A percentile compares a stretch with the other conserved stretches of the same genome.
Conservation (phyloP, 768 basidiomycete genomes). For the Mycena amicta region DNA sequence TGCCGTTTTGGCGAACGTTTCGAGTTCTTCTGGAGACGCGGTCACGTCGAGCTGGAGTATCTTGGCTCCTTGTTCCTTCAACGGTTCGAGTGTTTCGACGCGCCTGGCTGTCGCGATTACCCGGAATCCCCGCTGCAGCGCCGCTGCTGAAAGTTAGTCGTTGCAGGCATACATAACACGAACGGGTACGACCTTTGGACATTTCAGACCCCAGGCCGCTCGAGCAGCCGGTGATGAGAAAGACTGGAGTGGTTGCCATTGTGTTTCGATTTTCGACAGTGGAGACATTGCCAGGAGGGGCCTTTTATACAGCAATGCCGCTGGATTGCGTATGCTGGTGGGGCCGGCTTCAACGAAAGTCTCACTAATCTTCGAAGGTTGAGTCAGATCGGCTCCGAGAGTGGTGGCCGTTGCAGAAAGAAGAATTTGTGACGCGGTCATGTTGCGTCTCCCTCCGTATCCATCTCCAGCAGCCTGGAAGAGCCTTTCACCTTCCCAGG, state of each 20-base stretch:
- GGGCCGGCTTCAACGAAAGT: too few relatives aligned
- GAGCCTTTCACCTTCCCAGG: conserved; percentile 26
- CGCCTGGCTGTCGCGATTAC: conserved; percentile 36
- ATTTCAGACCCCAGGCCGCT: conserved; percentile 33
- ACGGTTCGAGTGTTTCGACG: conserved; percentile 24
- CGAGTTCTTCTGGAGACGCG: conserved; percentile 22
- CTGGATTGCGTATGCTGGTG: too few relatives aligned
- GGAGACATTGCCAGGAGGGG: too few relatives aligned
- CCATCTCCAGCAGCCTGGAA: conserved; percentile 41
- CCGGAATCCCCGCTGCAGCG: conserved; percentile 29
- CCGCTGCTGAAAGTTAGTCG: too few relatives aligned
- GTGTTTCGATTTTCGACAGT: too few relatives aligned
- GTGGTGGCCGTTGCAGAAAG: not conserved
- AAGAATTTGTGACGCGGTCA: not conserved
- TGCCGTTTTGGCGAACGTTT: conserved; percentile 26
- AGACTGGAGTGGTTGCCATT: conserved; percentile 5
- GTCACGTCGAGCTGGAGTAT: conserved; percentile 33
- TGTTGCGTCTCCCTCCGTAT: conserved; percentile 25
- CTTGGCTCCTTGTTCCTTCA: conserved; percentile 30
- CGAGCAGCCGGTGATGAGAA: conserved; percentile 34
- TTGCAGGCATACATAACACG: not conserved
- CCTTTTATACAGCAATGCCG: too few relatives aligned
- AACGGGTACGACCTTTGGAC: not conserved
- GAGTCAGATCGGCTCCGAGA: too few relatives aligned
- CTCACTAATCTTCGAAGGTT: too few relatives aligned